phyloP scores from a whole-genome alignment of 371 early-diverging fungal genomes.

The Mortierella polycephala region DNA sequence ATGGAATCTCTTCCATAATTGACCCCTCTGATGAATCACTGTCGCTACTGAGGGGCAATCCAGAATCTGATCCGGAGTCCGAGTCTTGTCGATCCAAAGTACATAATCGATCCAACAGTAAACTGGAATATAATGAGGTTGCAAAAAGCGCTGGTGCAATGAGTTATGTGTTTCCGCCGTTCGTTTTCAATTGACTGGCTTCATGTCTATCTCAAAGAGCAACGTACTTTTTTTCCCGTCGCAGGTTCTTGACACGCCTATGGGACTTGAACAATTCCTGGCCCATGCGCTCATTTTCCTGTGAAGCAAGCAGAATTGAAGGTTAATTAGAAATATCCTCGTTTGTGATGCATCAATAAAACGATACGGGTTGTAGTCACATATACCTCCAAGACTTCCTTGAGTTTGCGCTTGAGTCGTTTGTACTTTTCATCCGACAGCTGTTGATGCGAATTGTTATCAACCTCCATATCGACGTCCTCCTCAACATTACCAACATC shows the following conservation, averaged over 20 bases:
- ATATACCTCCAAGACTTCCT: conserved; percentile 64
- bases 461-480: conserved; percentile 4
- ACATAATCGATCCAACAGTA: conserved; percentile 30
- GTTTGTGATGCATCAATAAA: neutral
- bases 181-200: neutral
- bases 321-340: too few relatives aligned
- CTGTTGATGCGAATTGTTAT: conserved; percentile 14
- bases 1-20: conserved; percentile 10
- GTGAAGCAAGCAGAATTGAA: neutral
- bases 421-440: conserved; percentile 63
- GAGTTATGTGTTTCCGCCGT: too few relatives aligned
- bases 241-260: conserved; percentile 60
- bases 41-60: conserved; percentile 27
- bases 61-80: conserved; percentile 29
- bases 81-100: conserved; percentile 14
- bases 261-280: conserved; percentile 57
- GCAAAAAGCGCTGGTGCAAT: neutral
- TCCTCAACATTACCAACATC: conserved; percentile 2
- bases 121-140: conserved; percentile 11
- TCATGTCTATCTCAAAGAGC: neutral
- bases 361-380: neutral
- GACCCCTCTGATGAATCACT: conserved; percentile 33
- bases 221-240: conserved; percentile 65
- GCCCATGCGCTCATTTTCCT: conserved; percentile 65
- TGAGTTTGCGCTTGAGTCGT: conserved; percentile 63